Conservation (phyloP, 257 asterid genomes). For the Cruciata laevipes region DNA sequence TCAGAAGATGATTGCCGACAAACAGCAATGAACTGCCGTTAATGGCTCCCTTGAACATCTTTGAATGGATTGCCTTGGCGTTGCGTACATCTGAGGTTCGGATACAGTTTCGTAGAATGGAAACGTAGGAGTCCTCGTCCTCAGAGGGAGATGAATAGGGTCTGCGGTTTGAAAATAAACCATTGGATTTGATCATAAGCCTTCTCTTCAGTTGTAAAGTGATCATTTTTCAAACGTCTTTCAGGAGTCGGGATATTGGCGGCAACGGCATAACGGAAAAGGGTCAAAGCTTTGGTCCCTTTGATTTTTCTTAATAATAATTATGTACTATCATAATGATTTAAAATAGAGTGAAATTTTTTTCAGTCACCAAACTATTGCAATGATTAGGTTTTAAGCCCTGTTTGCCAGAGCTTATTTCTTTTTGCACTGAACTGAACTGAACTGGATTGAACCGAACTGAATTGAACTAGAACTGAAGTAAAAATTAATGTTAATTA, state of each 20-base stretch:
- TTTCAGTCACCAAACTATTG: no score
- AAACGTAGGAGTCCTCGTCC: constrained; percentile 4
- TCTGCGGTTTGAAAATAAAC: background rate
- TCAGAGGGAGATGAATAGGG: background rate
- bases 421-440: no score
- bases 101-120: constrained; percentile 25
- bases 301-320: no score
- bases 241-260: no score
- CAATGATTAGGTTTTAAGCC: no score
- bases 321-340: no score
- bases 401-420: no score
- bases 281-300: background rate
- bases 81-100: constrained; percentile 26
- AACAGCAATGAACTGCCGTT: constrained; percentile 25
- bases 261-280: background rate
- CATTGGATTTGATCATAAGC: background rate
- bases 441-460: no score
- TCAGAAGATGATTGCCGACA: constrained; percentile 45
- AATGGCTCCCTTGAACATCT: constrained; percentile 31
- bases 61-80: constrained; percentile 39
- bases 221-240: background rate
- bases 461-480: no score
- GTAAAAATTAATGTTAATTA: no score
- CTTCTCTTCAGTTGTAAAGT: background rate
- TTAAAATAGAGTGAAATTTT: no score